Evolutionary conservation across 2,329 filamentous ascomycete species (phyloP), one percentile per base, ranked within the genome.

Genomic region (Pestalotiopsis sp.): DNA sequence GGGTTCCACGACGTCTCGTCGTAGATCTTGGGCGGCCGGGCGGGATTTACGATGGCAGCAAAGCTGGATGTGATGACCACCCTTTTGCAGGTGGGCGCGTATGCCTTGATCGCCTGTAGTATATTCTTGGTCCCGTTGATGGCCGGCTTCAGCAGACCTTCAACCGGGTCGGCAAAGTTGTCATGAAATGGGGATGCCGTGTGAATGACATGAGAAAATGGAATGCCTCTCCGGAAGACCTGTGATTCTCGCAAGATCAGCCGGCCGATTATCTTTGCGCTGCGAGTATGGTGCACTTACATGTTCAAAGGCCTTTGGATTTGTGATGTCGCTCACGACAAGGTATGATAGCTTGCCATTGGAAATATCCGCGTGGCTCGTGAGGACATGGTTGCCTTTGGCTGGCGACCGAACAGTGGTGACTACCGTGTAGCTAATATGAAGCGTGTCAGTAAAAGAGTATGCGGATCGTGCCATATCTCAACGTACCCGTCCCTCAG

Each of bases 1-100:
- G 60, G 60, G 20, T 63, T 63, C 60, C 60, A 63, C 30, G 60
- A 38, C 20, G 60, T 39, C 22, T 63, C 60, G 22, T 63, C 60
- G 35, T 63, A 63, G 38, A 63, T 14, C n/a, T 38, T 38, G 30
- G 30, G 30, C 3, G 60, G 30, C 4, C 35, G 24, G 30, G 22
- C 26, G 2, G 20, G 20, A 11, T 63, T 44, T 1, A 63, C 24
- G 14, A 63, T 38, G 38, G 60, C 60, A 10, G 60, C 60, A 20
- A 63, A 38, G 20, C 24, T 35, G 10, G 60, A 63, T 26, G 38
- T 38, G 17, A 63, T 38, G 13, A 63, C 60, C 17, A 63, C 60
- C 17, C 60, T 26, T 38, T 63, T 63, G 30, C 24, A 26, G 20
- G 26, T 38, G 6, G 60, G 60, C 20, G 60, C 60, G 39, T 63